A percentile compares a stretch with the other conserved stretches of the same genome.
These are phyloP conservation scores for Sclerotinia trifoliorum DNA, from an alignment of 2,329 filamentous ascomycete species.

Conservation along the genomic window DNA sequence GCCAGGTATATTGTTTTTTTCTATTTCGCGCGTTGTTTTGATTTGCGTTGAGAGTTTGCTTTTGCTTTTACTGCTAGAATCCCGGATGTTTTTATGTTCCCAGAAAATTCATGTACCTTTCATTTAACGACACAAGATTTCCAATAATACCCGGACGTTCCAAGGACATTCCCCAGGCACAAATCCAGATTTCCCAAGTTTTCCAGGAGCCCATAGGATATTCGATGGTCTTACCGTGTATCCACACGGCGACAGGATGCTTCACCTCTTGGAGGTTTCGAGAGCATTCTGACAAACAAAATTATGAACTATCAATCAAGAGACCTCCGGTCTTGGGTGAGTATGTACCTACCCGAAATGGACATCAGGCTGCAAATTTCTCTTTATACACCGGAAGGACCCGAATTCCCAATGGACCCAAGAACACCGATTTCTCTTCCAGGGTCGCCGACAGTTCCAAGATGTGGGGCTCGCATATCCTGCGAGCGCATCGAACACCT, in stretches of 20 bases:
- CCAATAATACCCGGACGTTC: constrained; percentile 21
- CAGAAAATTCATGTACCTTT: constrained; percentile 35
- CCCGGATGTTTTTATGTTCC: constrained; percentile 33
- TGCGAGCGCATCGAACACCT: constrained; percentile 15
- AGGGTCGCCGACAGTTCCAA: constrained; percentile 2
- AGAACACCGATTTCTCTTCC: constrained; percentile 2
- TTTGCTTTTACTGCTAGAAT: constrained; percentile 24
- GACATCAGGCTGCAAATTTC: constrained; percentile 14
- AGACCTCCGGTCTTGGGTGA: constrained; percentile 22
- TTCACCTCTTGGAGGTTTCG: constrained; percentile 7
- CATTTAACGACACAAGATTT: constrained; percentile 25
- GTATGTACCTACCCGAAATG: constrained; percentile 16
- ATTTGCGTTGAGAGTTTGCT: constrained; percentile 20
- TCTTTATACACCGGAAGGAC: constrained; percentile 14
- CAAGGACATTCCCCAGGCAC: constrained; percentile 18
- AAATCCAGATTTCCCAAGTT: constrained; percentile 10
- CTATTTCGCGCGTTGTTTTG: constrained; percentile 28
- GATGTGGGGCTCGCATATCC: constrained; percentile 22
- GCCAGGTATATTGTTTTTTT: constrained; percentile 40
- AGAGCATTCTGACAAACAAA: constrained; percentile 16
- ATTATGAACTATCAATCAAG: constrained; percentile 12
- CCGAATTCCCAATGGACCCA: constrained; percentile 2
- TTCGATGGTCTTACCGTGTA: constrained; percentile 15
- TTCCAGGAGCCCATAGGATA: constrained; percentile 6
- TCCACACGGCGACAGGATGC: constrained; percentile 12